A percentile compares a stretch with the other conserved stretches of the same genome.
Evolutionary conservation across 2,329 filamentous ascomycete species (phyloP).

Genomic region (Fusarium sp.): DNA sequence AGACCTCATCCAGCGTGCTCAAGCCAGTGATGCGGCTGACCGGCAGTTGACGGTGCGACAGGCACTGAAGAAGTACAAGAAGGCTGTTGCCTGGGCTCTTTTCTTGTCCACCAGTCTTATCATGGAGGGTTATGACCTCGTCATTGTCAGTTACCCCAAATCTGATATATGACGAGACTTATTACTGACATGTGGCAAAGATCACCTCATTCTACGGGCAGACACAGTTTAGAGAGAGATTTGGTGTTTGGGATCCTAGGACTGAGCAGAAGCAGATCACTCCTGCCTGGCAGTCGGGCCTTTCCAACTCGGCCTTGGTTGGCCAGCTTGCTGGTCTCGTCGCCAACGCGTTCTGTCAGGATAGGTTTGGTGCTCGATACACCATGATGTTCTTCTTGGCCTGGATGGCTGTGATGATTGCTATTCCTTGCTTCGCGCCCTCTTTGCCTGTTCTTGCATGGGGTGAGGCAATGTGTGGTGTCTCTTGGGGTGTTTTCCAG

Average conservation of each 20-base stretch:
- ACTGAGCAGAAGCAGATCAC: conserved; percentile 53
- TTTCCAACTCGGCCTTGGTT: conserved; percentile 57
- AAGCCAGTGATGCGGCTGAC: conserved; percentile 35
- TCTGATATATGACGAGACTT: background rate
- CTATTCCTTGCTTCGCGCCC: conserved; percentile 48
- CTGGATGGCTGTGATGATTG: conserved; percentile 16
- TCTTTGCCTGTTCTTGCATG: conserved; percentile 52
- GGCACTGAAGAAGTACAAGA: conserved; percentile 44
- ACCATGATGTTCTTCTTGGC: conserved; percentile 40
- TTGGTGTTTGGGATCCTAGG: conserved; percentile 12
- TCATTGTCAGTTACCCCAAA: conserved; percentile 45
- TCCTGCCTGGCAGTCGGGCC: conserved; percentile 59
- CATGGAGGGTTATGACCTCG: conserved; percentile 53
- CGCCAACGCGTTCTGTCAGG: conserved; percentile 56
- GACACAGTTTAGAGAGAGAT: conserved; percentile 29
- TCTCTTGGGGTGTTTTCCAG: conserved; percentile 51
- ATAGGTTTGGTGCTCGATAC: conserved; percentile 48
- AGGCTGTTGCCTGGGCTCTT: conserved; percentile 48
- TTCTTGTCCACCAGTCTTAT: conserved; percentile 42
- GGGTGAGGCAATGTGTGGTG: conserved; percentile 50
- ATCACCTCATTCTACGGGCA: conserved; percentile 33
- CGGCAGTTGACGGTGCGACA: conserved; percentile 40
- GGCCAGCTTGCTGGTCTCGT: conserved; percentile 60
- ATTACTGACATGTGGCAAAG: background rate
- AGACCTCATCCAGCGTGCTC: conserved; percentile 27